Conservation (phyloP, 371 early-diverging fungal species). For the Rhizopus sp. region DNA sequence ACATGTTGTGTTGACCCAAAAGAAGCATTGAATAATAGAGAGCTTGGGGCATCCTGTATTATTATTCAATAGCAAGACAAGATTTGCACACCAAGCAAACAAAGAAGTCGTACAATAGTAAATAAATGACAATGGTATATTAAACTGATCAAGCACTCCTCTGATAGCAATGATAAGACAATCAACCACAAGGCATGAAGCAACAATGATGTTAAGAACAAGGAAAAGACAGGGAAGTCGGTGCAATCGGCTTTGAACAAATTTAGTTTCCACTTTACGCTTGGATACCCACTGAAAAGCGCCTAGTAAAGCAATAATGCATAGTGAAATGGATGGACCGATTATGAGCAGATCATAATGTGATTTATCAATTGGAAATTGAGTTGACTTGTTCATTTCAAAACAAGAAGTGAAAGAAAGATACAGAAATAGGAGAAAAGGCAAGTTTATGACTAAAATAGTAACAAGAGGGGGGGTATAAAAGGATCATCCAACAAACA, state of each 20-base stretch:
- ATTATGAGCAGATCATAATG: no score
- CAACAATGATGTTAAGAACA: background rate
- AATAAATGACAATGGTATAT: slow-evolving; percentile 31
- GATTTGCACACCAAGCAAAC: background rate
- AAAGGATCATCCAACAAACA: background rate
- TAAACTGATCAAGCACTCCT: slow-evolving; percentile 97
- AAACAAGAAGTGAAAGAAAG: no score
- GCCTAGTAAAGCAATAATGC: no score
- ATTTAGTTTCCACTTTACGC: background rate
- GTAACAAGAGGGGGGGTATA: background rate
- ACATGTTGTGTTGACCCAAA: slow-evolving; percentile 29
- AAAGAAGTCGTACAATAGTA: background rate
- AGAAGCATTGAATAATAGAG: slow-evolving; percentile 43
- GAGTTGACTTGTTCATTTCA: no score
- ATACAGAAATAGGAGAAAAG: no score
- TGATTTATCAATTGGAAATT: no score
- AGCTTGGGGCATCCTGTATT: slow-evolving; percentile 14
- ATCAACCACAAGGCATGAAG: background rate
- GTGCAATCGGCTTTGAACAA: background rate
- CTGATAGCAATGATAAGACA: slow-evolving; percentile 73
- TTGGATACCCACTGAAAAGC: background rate
- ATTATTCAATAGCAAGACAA: background rate
- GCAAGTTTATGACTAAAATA: no score
- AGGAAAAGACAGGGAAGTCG: slow-evolving; percentile 3
- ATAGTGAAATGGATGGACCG: no score